These are phyloP conservation scores for Chrysosporium queenslandicum DNA, from an alignment of 2,329 filamentous ascomycete genomes.

Conservation along the genomic window DNA sequence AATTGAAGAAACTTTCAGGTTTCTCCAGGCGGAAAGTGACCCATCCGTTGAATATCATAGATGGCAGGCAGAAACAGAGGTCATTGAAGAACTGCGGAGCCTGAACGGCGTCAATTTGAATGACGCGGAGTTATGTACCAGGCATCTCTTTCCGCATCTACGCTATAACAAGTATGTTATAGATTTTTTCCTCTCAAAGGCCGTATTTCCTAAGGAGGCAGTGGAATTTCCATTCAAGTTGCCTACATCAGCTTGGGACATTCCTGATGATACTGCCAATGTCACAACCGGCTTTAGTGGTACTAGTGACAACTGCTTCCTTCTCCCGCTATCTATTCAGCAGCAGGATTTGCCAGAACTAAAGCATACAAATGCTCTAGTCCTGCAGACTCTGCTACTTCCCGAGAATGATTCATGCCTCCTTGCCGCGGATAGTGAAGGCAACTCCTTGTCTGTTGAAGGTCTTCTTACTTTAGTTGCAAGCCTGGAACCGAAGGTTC, in stretches of 20 bases:
- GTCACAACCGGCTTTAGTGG: conserved; percentile 55
- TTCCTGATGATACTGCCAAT: conserved; percentile 40
- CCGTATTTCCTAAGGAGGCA: conserved; percentile 50
- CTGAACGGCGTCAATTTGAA: conserved; percentile 49
- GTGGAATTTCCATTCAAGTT: conserved; percentile 53
- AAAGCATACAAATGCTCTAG: conserved; percentile 53
- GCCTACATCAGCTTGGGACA: conserved; percentile 54
- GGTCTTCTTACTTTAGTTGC: conserved; percentile 38
- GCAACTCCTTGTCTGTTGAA: conserved; percentile 28
- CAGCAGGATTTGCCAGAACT: conserved; percentile 46
- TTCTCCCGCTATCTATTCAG: conserved; percentile 46
- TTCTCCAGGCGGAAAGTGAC: conserved; percentile 44
- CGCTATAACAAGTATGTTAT: conserved; percentile 28
- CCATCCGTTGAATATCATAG: conserved; percentile 40
- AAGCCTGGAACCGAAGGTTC: conserved; percentile 30
- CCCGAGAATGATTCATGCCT: conserved; percentile 36
- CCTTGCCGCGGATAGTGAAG: conserved; percentile 12
- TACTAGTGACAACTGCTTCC: conserved; percentile 49
- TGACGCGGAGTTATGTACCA: conserved; percentile 30
- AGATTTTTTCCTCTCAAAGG: conserved; percentile 49
- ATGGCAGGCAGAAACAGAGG: conserved; percentile 24
- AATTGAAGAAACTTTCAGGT: conserved; percentile 39
- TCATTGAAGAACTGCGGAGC: conserved; percentile 33
- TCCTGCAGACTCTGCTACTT: conserved; percentile 47
- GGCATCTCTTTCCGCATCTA: conserved; percentile 15